Conservation (phyloP, 306 rosid genomes). For the Echinosophora koreensis region DNA sequence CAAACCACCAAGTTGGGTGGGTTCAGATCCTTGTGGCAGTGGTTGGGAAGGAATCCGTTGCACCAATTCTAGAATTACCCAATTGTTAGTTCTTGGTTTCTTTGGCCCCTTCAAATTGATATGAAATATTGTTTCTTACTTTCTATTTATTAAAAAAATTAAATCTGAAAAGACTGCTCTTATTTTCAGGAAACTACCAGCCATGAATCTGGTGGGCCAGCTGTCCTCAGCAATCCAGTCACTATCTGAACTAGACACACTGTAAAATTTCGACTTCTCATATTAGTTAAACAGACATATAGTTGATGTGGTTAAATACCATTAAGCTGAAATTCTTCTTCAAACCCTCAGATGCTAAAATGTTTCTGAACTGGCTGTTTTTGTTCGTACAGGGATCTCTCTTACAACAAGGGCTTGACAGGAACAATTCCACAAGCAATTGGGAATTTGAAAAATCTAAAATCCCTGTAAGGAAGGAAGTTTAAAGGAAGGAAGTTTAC, state of each 20-base stretch:
- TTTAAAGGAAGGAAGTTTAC: slow-evolving; percentile 43
- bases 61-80: slow-evolving; percentile 46
- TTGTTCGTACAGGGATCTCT: slow-evolving; percentile 66
- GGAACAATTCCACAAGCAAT: slow-evolving; percentile 69
- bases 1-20: slow-evolving; percentile 59
- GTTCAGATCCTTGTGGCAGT: slow-evolving; percentile 58
- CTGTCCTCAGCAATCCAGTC: slow-evolving; percentile 59
- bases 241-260: slow-evolving; percentile 56
- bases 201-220: slow-evolving; percentile 55
- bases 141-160: background rate
- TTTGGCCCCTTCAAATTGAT: slow-evolving; percentile 31
- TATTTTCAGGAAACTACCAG: slow-evolving; percentile 55
- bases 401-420: slow-evolving; percentile 61
- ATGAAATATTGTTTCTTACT: background rate
- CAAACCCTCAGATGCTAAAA: slow-evolving; percentile 30
- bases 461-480: slow-evolving; percentile 60
- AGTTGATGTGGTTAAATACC: slow-evolving; percentile 7
- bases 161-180: slow-evolving; percentile 12
- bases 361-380: slow-evolving; percentile 36
- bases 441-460: slow-evolving; percentile 65
- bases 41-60: slow-evolving; percentile 57
- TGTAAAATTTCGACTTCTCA: slow-evolving; percentile 56
- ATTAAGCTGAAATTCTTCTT: background rate
- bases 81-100: slow-evolving; percentile 50
- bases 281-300: slow-evolving; percentile 2